phyloP scores from a whole-genome alignment of 164 flowering plant species.

The Umbilicus rupestris region DNA sequence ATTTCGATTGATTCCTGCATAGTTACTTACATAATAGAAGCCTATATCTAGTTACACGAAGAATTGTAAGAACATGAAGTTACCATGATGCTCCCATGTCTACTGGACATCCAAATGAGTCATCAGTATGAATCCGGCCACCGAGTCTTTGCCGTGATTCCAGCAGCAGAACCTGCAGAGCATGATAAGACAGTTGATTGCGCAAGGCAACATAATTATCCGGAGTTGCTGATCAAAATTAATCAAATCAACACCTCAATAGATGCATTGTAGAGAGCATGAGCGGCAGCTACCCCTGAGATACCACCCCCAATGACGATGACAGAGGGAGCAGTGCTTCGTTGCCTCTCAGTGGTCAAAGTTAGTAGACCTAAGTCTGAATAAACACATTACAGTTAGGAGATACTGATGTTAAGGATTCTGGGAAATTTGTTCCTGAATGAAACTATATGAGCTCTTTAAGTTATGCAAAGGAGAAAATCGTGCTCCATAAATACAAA shows the following conservation, averaged over 20 bases:
- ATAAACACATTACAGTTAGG: no score
- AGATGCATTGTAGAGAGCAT: conserved; percentile 50
- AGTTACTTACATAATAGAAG: no score
- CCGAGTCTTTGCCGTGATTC: conserved; percentile 89
- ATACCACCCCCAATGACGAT: conserved; percentile 90
- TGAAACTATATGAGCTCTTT: no score
- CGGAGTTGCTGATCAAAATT: background rate
- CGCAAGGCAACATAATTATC: background rate
- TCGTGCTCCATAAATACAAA: no score
- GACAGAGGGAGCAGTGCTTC: conserved; percentile 46
- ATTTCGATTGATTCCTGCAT: background rate
- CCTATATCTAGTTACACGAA: background rate
- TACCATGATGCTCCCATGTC: conserved; percentile 97
- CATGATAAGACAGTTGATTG: background rate
- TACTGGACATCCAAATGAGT: conserved; percentile 84
- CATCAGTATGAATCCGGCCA: conserved; percentile 85
- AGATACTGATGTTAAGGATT: no score
- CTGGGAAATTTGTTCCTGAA: no score
- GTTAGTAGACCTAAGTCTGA: conserved; percentile 28
- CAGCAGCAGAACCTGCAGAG: conserved; percentile 54
- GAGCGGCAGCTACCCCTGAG: conserved; percentile 84
- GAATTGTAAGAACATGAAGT: conserved; percentile 15
- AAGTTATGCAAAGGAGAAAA: no score
- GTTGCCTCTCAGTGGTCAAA: conserved; percentile 28
- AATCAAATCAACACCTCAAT: conserved; percentile 41